Percentiles rank a stretch among this genome's conserved stretches.
phyloP scores from a whole-genome alignment of 1,284 basidiomycete genomes.

The Chondrostereum purpureum region DNA sequence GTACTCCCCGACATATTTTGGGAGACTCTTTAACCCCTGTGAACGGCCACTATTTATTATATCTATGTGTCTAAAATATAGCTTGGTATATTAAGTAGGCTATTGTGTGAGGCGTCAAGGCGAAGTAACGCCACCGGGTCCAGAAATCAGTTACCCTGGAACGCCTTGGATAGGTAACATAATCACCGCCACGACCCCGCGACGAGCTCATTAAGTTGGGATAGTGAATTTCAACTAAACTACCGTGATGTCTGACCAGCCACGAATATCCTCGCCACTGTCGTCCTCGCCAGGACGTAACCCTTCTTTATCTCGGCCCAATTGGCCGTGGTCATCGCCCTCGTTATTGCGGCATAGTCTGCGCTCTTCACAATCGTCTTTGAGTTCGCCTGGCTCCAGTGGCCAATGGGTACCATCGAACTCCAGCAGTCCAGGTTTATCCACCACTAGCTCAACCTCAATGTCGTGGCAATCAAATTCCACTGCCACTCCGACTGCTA shows the following conservation, averaged over 20 bases:
- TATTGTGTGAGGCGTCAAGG: no score
- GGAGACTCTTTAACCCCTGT: conserved; percentile 52
- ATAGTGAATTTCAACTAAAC: no score
- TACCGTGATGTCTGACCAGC: conserved; percentile 36
- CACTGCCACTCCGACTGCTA: conserved; percentile 3
- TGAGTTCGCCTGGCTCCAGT: conserved; percentile 8
- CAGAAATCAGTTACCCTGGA: no score
- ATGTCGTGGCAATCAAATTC: conserved; percentile 7
- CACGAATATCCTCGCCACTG: conserved; percentile 34
- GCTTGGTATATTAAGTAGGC: no score
- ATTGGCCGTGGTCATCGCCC: conserved; percentile 47
- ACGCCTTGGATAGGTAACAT: no score
- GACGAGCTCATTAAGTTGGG: no score
- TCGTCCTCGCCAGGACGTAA: conserved; percentile 42
- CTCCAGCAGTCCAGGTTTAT: conserved; percentile 10
- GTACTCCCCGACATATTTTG: conserved; percentile 53
- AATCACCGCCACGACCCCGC: no score
- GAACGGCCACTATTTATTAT: no score
- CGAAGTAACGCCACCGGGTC: no score
- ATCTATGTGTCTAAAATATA: no score
- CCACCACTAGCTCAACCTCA: conserved; percentile 7
- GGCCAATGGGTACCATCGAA: conserved; percentile 1
- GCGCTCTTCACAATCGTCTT: conserved; percentile 17
- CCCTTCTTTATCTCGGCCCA: conserved; percentile 41
- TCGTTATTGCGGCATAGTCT: conserved; percentile 11